Conservation (phyloP, 257 asterid genomes). For the Leonotis leonurus region DNA sequence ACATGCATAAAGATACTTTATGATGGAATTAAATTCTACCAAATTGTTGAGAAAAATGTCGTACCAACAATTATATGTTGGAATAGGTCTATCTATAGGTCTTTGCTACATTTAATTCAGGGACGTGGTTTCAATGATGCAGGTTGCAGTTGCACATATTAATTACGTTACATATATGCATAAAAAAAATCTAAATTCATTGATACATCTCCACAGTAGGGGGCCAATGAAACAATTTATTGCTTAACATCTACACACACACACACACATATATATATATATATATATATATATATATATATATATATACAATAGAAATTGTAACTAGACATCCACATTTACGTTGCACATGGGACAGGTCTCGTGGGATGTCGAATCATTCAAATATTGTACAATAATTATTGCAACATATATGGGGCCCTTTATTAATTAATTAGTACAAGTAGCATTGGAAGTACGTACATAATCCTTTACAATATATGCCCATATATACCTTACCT, state of each 20-base stretch:
- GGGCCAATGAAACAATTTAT: slow-evolving; percentile 4
- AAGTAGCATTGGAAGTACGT: too few species aligned
- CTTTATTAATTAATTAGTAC: too few species aligned
- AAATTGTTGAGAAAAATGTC: background rate
- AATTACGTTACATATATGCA: background rate
- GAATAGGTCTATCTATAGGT: background rate
- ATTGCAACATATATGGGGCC: too few species aligned
- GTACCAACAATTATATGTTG: background rate
- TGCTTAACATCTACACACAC: too few species aligned
- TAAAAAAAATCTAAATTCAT: background rate
- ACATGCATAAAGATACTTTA: background rate
- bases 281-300: too few species aligned
- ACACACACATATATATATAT: too few species aligned
- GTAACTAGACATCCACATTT: background rate
- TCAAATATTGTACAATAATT: background rate
- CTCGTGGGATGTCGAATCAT: slow-evolving; percentile 13
- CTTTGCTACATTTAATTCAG: slow-evolving; percentile 4
- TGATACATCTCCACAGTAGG: background rate
- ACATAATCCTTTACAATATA: too few species aligned
- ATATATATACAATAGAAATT: background rate
- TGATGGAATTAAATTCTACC: background rate
- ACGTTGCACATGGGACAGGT: slow-evolving; percentile 13
- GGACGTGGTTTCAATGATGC: background rate
- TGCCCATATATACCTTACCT: too few species aligned
- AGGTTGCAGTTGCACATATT: slow-evolving; percentile 14